A percentile compares a stretch with the other conserved stretches of the same genome.
Conservation (phyloP, 371 early-diverging fungal species). For the Fennellomyces sp. region DNA sequence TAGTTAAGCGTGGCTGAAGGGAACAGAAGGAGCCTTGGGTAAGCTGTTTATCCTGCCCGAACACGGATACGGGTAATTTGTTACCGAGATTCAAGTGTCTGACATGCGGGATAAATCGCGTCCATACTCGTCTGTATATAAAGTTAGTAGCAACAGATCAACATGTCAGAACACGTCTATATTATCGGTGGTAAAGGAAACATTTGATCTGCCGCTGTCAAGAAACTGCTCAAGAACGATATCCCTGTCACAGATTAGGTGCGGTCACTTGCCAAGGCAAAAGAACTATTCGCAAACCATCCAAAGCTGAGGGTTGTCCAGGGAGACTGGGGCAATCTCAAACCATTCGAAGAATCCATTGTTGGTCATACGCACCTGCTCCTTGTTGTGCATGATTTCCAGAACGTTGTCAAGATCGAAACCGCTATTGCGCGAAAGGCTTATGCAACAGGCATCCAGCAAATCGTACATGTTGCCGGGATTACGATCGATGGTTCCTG, state of each 20-base stretch:
- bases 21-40: no score
- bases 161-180: no score
- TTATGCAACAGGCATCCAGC: constrained; percentile 36
- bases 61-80: no score
- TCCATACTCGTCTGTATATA: no score
- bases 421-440: constrained; percentile 7
- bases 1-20: no score
- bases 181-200: constrained; percentile 24
- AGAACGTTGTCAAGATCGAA: background rate
- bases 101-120: no score
- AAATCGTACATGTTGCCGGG: constrained; percentile 34
- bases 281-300: constrained; percentile 7
- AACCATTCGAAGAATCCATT: constrained; percentile 20
- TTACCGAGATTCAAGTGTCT: no score
- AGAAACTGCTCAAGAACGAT: constrained; percentile 14
- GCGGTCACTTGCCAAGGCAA: constrained; percentile 17
- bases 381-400: constrained; percentile 4
- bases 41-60: no score
- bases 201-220: constrained; percentile 11
- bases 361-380: constrained; percentile 19
- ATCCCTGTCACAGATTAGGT: constrained; percentile 13
- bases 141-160: no score
- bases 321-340: background rate
- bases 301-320: background rate
- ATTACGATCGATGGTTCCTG: constrained; percentile 15